Base-by-base conservation (phyloP, 2,329 filamentous ascomycete species). In the Talaromyces atroroseus region DNA sequence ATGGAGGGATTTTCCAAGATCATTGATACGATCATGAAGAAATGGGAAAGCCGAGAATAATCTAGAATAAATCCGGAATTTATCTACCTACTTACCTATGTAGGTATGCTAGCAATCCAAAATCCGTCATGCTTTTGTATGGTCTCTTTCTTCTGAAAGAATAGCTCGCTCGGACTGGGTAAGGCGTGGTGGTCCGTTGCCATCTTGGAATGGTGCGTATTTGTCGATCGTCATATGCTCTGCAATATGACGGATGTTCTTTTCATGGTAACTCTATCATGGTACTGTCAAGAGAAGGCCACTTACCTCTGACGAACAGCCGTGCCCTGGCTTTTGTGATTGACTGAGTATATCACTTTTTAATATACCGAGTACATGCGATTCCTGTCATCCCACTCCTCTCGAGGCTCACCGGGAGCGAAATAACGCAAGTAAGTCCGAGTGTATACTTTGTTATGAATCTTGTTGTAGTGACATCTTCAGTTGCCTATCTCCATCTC, bases 1-100 rank as follows among this genome's bases (percentile, higher is more conserved):
- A 92, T 96, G 85, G 90, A 92, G 67, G 90, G 88, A 0, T 86
- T 96, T 64, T 84, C 82, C 65, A 82, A 81, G 61, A 84, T 95
- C 42, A 84, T 92, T 32, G 82, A 88, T 58, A 82, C 88, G 48
- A 81, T 92, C 14, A 75, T 85, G 67, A 74, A 76, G 45, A 78
- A 82, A 63, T 72, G 67, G 70, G 64, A 69, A 21, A 57, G 6
- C 20, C 42, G 38, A 18, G 50, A 32, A 42, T 57, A 40, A 46
- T 40, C 26, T 8, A 23, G 5, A 46, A 16, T 18, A 14, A 36
- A 36, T 16, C 14, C 2, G 5, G 12, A 36, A 10, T 36, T 16
- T 16, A 16, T 36, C 14, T 36, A 16, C 32, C 32, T 36, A 36
- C 2, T 36, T 36, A 8, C 12, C 5, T 2, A 36, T 14, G 5